Evolutionary conservation across 2,329 filamentous ascomycete species (phyloP).

Genomic region (Dothistroma pini): DNA sequence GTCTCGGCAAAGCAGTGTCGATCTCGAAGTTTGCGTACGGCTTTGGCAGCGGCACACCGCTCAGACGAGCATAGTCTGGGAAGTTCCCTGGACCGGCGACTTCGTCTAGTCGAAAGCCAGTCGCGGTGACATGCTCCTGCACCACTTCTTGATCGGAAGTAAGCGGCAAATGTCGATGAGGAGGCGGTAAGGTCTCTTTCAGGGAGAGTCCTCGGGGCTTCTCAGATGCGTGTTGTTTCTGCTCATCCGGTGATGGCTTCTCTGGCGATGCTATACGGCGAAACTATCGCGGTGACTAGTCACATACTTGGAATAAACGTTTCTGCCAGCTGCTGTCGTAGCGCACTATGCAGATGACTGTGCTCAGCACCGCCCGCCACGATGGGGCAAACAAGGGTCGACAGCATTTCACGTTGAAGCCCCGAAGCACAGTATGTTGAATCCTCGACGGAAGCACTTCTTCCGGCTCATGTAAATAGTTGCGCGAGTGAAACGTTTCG

Average conservation of each 20-base stretch:
- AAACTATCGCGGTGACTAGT: neutral
- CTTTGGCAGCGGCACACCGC: conserved; percentile 67
- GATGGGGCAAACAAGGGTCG: neutral
- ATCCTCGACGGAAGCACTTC: no score
- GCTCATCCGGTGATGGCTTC: no score
- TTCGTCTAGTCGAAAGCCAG: conserved; percentile 67
- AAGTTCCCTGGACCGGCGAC: conserved; percentile 70
- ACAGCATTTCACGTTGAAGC: neutral
- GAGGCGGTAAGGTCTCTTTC: conserved; percentile 52
- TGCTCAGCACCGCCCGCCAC: no score
- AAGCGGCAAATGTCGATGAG: conserved; percentile 45
- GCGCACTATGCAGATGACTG: neutral
- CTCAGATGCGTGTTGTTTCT: conserved; percentile 19
- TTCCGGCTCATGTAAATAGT: no score
- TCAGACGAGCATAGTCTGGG: conserved; percentile 71
- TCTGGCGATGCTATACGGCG: no score
- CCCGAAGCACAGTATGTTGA: no score
- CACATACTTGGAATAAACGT: no score
- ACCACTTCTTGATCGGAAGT: conserved; percentile 21
- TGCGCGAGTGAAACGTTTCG: no score
- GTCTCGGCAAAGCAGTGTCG: conserved; percentile 63
- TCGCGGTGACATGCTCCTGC: conserved; percentile 49
- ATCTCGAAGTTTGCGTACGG: conserved; percentile 65
- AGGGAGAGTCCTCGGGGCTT: conserved; percentile 36
- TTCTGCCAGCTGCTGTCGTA: no score